Percentiles rank a stretch among this genome's conserved stretches.
Conservation (phyloP, 169 alveolate genomes). For the Prorocentrum cordatum region DNA sequence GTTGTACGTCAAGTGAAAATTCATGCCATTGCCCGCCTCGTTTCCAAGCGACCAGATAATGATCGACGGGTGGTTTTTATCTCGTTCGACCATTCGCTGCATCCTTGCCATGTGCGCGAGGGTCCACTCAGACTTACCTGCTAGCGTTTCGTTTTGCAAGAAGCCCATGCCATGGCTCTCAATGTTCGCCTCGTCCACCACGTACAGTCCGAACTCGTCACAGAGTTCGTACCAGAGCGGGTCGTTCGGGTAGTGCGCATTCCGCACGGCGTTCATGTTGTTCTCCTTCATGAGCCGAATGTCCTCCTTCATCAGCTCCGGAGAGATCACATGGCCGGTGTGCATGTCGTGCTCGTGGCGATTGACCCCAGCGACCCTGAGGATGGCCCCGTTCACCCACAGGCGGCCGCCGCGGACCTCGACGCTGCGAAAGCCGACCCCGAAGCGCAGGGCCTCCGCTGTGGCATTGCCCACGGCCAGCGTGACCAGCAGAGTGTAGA, state of each 20-base stretch:
- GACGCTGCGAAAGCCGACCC: slow-evolving; percentile 60
- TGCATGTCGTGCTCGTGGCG: slow-evolving; percentile 53
- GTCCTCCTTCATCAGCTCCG: slow-evolving; percentile 41
- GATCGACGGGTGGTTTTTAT: slow-evolving; percentile 51
- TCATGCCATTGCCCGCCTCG: slow-evolving; percentile 65
- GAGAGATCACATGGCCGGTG: background rate
- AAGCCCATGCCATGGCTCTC: slow-evolving; percentile 49
- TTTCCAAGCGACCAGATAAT: slow-evolving; percentile 67
- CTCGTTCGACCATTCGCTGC: slow-evolving; percentile 56
- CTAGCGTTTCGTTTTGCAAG: background rate
- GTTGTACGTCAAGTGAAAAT: background rate
- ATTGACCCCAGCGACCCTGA: slow-evolving; percentile 51
- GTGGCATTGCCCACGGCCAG: background rate
- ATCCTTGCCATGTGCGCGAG: slow-evolving; percentile 56
- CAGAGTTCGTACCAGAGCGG: slow-evolving; percentile 22
- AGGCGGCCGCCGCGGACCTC: slow-evolving; percentile 37
- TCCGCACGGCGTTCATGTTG: slow-evolving; percentile 55
- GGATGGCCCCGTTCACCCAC: slow-evolving; percentile 17
- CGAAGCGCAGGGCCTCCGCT: background rate
- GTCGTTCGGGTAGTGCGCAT: slow-evolving; percentile 68
- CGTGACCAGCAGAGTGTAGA: background rate
- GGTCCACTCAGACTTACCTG: slow-evolving; percentile 37
- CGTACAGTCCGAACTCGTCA: slow-evolving; percentile 58
- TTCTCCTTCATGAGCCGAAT: slow-evolving; percentile 56
- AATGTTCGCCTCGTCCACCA: slow-evolving; percentile 69